phyloP scores from a whole-genome alignment of 768 basidiomycete species.

The Boletus fagicola region DNA sequence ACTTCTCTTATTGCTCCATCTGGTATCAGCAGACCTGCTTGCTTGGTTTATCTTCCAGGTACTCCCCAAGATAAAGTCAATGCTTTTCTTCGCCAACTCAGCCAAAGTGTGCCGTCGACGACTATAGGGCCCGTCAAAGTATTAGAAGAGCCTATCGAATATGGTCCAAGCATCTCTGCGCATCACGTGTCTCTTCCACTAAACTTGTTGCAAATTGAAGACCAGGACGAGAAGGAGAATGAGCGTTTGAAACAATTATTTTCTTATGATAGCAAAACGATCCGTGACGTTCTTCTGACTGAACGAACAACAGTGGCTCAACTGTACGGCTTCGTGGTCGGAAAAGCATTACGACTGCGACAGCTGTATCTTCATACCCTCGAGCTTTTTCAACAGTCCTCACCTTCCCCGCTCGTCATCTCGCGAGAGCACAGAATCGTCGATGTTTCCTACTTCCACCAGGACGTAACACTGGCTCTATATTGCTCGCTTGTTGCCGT shows the following conservation, averaged over 20 bases:
- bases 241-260: conserved; percentile 56
- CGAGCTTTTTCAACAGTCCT: conserved; percentile 41
- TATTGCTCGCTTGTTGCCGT: conserved; percentile 66
- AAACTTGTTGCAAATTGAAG: conserved; percentile 47
- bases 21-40: conserved; percentile 56
- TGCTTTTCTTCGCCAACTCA: conserved; percentile 55
- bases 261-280: conserved; percentile 48
- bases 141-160: conserved; percentile 54
- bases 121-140: conserved; percentile 42
- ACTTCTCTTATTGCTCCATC: conserved; percentile 60
- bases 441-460: conserved; percentile 55
- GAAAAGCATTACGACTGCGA: conserved; percentile 61
- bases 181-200: conserved; percentile 38
- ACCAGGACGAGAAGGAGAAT: conserved; percentile 39
- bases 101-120: conserved; percentile 35
- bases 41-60: conserved; percentile 64
- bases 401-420: conserved; percentile 44
- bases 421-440: conserved; percentile 57
- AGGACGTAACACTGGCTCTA: conserved; percentile 61
- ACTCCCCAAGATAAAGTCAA: conserved; percentile 52
- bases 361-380: conserved; percentile 60
- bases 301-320: conserved; percentile 73
- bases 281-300: conserved; percentile 61
- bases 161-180: conserved; percentile 43
- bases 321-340: conserved; percentile 70